Base-by-base conservation (phyloP, 495 filamentous ascomycete genomes). In the Trichoderma orchidacearum region DNA sequence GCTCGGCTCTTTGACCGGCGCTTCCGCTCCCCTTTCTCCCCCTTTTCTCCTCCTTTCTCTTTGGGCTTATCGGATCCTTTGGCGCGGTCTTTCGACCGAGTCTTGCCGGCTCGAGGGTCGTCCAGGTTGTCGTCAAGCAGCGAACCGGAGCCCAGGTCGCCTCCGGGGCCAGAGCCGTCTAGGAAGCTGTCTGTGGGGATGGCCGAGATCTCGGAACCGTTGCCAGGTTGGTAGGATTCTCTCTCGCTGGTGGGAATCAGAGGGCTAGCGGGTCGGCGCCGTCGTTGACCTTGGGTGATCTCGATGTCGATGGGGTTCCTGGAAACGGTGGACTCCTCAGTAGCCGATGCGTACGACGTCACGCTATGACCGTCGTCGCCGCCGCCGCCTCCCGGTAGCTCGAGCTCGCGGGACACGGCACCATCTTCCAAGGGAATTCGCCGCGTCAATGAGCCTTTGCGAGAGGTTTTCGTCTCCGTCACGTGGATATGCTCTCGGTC, bases 141-240 rank as follows among this genome's bases (percentile, higher is more conserved):
- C 53, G 30, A 15, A 7, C 51, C 28, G 25, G 28, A 31, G 51
- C 51, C 30, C 12, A 69, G 53, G 27, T 72, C 71, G 35, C 61
- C 60, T 51, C 53, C 58, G 21, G 56, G 25, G 54, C 71, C 71
- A 1, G 74, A 75, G 15, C 81, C 85, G 63, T 95, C 90, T 12
- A 96, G 75, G 76, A 96, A 90, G 69, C 87, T 92, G 65, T 95
- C 87, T 27, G 86, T 81, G 13, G 90, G 90, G 76, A 95, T 93
- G 11, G 86, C 89, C 0, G 90, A 96, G 29, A 96, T 86, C 54
- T 95, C 90, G 0, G 90, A 95, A 60, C 64, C 66, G 15, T 76
- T 71, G n/a, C 76, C 70, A 6, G 75, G 72, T 45, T 82, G 71
- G 66, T 85, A 85, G 63, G 41, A 48, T 27, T 48, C 41, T 48